Conservation (phyloP, 495 filamentous ascomycete genomes). For the Podospora australis region DNA sequence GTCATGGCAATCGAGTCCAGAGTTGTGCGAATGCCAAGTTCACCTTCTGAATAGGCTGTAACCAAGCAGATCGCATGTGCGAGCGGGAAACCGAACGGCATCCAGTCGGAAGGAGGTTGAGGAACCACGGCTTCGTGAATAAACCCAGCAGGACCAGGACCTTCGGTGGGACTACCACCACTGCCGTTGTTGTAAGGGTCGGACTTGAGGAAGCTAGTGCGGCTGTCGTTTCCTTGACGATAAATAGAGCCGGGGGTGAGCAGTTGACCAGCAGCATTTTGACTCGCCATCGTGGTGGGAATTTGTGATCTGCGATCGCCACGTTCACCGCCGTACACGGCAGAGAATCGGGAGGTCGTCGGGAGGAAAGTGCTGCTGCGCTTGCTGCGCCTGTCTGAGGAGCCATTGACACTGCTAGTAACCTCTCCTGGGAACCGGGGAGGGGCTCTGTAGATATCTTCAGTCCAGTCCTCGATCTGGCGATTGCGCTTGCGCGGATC, state of each 20-base stretch:
- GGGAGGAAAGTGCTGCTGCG: slow-evolving; percentile 72
- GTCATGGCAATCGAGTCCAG: slow-evolving; percentile 95
- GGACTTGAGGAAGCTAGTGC: slow-evolving; percentile 45
- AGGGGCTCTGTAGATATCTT: slow-evolving; percentile 91
- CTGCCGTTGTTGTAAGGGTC: slow-evolving; percentile 46
- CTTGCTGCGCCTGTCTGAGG: slow-evolving; percentile 67
- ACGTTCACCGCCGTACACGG: slow-evolving; percentile 69
- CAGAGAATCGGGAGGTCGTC: slow-evolving; percentile 89
- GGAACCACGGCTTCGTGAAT: slow-evolving; percentile 94
- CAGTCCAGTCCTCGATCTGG: slow-evolving; percentile 97
- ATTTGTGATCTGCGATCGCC: slow-evolving; percentile 42
- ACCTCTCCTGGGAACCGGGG: slow-evolving; percentile 68
- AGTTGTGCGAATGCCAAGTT: slow-evolving; percentile 85
- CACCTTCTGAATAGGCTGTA: slow-evolving; percentile 96
- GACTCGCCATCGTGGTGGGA: slow-evolving; percentile 94
- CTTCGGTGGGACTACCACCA: slow-evolving; percentile 66
- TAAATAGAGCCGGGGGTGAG: slow-evolving; percentile 68
- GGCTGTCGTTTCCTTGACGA: slow-evolving; percentile 64
- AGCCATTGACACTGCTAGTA: slow-evolving; percentile 47
- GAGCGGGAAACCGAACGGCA: slow-evolving; percentile 91
- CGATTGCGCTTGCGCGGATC: slow-evolving; percentile 75
- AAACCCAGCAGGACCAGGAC: slow-evolving; percentile 80
- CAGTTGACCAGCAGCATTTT: slow-evolving; percentile 74
- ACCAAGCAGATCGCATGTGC: slow-evolving; percentile 92
- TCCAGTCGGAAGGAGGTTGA: slow-evolving; percentile 95